Percentiles rank a stretch among this genome's conserved stretches.
Conservation (phyloP, 345 rosid genomes). For the Melaleuca quinquenervia region DNA sequence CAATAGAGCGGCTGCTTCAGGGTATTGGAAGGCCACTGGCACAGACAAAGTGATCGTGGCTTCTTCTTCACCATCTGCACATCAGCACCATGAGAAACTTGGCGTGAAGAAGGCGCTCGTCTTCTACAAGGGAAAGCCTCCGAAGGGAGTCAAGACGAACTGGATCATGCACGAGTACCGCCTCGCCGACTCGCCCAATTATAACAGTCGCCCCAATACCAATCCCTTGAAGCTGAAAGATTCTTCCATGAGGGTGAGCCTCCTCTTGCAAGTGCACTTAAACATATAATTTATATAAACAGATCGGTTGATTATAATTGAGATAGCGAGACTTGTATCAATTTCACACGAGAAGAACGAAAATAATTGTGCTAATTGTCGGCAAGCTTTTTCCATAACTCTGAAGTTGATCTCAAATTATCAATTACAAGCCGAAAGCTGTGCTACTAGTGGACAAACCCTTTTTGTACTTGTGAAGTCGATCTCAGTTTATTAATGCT, state of each 20-base stretch:
- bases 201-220: slow-evolving; percentile 3
- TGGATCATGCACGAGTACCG: slow-evolving; percentile 99
- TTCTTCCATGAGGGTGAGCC: slow-evolving; percentile 80
- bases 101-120: slow-evolving; percentile 97
- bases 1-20: slow-evolving; percentile 93
- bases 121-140: slow-evolving; percentile 91
- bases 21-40: slow-evolving; percentile 98
- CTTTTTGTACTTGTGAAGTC: background rate
- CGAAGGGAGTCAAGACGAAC: slow-evolving; percentile 79
- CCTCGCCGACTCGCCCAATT: slow-evolving; percentile 28
- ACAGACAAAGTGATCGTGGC: slow-evolving; percentile 69
- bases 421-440: background rate
- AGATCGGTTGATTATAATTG: background rate
- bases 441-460: background rate
- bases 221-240: slow-evolving; percentile 40
- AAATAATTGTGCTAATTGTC: background rate
- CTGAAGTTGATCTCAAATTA: background rate
- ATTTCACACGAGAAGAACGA: background rate
- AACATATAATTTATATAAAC: background rate
- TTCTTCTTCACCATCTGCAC: background rate
- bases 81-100: slow-evolving; percentile 33
- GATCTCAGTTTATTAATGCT: background rate
- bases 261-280: background rate
- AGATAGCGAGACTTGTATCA: background rate
- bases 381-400: background rate